Base-by-base conservation (phyloP, 169 alveolate species). In the Sarcocystis neurona region DNA sequence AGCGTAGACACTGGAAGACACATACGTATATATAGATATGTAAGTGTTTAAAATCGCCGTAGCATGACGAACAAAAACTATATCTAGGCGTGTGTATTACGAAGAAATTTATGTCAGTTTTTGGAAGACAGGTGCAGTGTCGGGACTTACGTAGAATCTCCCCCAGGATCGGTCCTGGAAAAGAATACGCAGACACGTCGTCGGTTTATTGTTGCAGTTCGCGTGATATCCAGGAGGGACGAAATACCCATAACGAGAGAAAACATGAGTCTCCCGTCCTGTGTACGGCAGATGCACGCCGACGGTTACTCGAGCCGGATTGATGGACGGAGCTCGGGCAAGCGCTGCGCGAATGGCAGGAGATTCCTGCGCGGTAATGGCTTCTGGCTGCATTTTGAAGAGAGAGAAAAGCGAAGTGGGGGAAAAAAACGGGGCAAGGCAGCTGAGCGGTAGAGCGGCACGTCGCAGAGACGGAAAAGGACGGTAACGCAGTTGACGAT, bases 221-320 rank as follows among this genome's bases (percentile, higher is more conserved):
- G 82, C 75, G 72, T 75, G 91, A 82, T 87, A 87, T 18, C 91
- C 91, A 0, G 91, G 91, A 12, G 91, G 91, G 34, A 66, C 56
- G 34, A 56, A 58, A 82, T 87, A 77, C 2, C 91, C 91, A 58
- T 70, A 48, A 23, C 91, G 91, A 8, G 91, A 87, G 72, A 87
- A 87, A n/a, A 87, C 77, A 48, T 87, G 87, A 15, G 82, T 84
- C 23, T 87, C 91, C 44, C 91, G 80, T 43, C 91, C 91, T 18
- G 91, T 87, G 56, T 87, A 87, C 0, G 91, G 91, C 68, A 87
- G 84, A 46, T 87, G 91, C 47, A 43, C 80, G 1, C 91, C 91
- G 10, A 87, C 91, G 43, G 68, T 87, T 63, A 70, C 60, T 4
- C 91, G 87, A 50, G 87, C 91, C 1, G 91, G 91, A 34, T 87